phyloP scores from a whole-genome alignment of 2,329 filamentous ascomycete genomes.

The Colletotrichum sp. region DNA sequence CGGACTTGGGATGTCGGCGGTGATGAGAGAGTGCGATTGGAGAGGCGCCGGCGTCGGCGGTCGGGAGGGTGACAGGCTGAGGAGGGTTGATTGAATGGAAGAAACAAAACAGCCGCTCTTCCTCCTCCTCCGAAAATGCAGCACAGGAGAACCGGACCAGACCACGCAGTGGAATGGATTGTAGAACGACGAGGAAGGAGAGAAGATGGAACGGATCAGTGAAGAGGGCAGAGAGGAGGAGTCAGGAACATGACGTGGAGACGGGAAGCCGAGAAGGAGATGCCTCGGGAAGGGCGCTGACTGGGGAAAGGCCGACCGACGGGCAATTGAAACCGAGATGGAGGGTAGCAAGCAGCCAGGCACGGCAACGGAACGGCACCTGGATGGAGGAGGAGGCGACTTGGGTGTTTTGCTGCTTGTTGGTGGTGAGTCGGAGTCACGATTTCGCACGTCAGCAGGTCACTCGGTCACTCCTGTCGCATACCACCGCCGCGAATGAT shows the following conservation, averaged over 20 bases:
- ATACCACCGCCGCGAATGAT: neutral
- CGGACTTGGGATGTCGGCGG: neutral
- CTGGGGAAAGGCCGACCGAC: neutral
- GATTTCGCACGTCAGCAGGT: conserved; percentile 22
- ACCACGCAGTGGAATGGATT: neutral
- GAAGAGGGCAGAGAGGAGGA: neutral
- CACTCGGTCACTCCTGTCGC: neutral
- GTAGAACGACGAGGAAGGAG: neutral
- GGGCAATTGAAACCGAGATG: neutral
- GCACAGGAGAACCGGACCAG: neutral
- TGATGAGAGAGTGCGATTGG: neutral
- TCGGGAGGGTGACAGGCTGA: neutral
- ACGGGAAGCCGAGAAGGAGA: neutral
- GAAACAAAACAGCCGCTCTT: neutral
- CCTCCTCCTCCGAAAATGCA: neutral
- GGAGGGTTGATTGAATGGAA: neutral
- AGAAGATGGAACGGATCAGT: neutral
- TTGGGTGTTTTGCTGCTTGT: neutral
- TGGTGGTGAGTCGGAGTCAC: conserved; percentile 1
- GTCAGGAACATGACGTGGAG: neutral
- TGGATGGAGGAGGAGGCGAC: neutral
- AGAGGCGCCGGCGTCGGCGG: neutral
- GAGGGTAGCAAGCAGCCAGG: neutral
- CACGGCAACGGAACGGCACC: neutral
- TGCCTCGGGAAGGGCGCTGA: neutral